These are phyloP conservation scores for Teunomyces kruisii DNA, from an alignment of 805 yeast species.

Conservation along the genomic window DNA sequence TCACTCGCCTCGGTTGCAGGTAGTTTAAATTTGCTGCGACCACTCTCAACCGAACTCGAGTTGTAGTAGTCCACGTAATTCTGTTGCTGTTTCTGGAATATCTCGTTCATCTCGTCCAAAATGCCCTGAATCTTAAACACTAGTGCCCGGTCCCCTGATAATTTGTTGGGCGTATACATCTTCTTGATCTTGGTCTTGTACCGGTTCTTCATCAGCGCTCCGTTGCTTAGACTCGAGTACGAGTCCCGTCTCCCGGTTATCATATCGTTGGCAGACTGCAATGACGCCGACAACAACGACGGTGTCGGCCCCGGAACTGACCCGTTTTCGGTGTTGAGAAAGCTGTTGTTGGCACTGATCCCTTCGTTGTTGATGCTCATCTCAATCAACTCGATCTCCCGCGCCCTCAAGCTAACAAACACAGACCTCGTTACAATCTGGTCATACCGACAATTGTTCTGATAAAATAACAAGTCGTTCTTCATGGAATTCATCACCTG, in stretches of 20 bases:
- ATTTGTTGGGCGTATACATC: constrained; percentile 34
- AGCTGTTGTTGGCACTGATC: too few relatives aligned
- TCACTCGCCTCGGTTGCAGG: neutral
- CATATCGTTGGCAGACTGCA: neutral
- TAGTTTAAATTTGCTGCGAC: neutral
- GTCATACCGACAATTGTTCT: constrained; percentile 33
- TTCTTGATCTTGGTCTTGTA: constrained; percentile 39
- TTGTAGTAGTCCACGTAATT: neutral
- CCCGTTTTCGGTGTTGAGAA: too few relatives aligned
- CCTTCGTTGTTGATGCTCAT: constrained; percentile 20
- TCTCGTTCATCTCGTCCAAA: constrained; percentile 26
- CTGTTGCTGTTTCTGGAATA: constrained; percentile 14
- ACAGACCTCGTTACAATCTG: constrained; percentile 36
- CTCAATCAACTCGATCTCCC: constrained; percentile 46
- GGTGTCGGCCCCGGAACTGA: neutral
- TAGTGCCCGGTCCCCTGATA: constrained; percentile 30
- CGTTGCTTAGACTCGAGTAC: too few relatives aligned
- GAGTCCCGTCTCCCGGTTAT: neutral
- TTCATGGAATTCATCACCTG: constrained; percentile 53
- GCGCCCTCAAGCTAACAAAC: constrained; percentile 42
- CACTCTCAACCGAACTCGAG: neutral
- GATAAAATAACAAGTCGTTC: constrained; percentile 46
- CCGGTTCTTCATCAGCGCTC: constrained; percentile 9
- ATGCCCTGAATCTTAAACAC: constrained; percentile 26
- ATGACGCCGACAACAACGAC: neutral